Conservation (phyloP, 1,139 yeast genomes). For the Protomyces arabidopsidicola region DNA sequence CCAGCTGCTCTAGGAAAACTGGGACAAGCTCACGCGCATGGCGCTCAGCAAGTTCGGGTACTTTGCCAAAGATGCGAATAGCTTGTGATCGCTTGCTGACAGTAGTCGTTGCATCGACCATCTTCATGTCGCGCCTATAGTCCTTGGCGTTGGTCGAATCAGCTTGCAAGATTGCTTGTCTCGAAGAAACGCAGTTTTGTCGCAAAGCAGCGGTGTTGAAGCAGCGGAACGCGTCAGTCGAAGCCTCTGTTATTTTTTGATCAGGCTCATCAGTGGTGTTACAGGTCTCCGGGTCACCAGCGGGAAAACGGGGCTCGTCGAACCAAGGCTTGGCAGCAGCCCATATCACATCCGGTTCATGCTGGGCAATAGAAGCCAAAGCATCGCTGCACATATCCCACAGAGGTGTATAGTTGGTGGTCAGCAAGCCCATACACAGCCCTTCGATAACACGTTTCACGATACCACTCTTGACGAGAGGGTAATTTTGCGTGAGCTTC, state of each 20-base stretch:
- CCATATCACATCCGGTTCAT: slow-evolving; percentile 50
- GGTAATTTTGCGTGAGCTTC: slow-evolving; percentile 50
- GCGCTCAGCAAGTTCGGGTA: slow-evolving; percentile 65
- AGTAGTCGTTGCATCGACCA: slow-evolving; percentile 36
- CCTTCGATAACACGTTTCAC: slow-evolving; percentile 48
- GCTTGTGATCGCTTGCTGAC: slow-evolving; percentile 48
- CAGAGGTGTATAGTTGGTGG: slow-evolving; percentile 70
- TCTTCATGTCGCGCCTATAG: slow-evolving; percentile 24
- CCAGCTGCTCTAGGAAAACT: slow-evolving; percentile 43
- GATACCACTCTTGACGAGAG: slow-evolving; percentile 36
- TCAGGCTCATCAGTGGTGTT: neutral
- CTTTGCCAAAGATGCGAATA: slow-evolving; percentile 48
- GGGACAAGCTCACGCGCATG: slow-evolving; percentile 57
- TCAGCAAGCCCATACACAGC: slow-evolving; percentile 44
- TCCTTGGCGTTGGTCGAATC: neutral
- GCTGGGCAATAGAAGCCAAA: slow-evolving; percentile 24
- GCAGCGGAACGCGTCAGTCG: slow-evolving; percentile 12
- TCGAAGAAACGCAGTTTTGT: slow-evolving; percentile 7
- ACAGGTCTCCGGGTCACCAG: neutral
- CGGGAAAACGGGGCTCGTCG: slow-evolving; percentile 5
- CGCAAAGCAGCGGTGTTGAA: slow-evolving; percentile 20
- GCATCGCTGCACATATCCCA: slow-evolving; percentile 32
- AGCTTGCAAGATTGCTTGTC: neutral
- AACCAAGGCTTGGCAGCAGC: slow-evolving; percentile 39
- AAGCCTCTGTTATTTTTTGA: slow-evolving; percentile 18